Evolutionary conservation across 2,329 filamentous ascomycete genomes (phyloP).

Genomic region (Phoma herbarum): DNA sequence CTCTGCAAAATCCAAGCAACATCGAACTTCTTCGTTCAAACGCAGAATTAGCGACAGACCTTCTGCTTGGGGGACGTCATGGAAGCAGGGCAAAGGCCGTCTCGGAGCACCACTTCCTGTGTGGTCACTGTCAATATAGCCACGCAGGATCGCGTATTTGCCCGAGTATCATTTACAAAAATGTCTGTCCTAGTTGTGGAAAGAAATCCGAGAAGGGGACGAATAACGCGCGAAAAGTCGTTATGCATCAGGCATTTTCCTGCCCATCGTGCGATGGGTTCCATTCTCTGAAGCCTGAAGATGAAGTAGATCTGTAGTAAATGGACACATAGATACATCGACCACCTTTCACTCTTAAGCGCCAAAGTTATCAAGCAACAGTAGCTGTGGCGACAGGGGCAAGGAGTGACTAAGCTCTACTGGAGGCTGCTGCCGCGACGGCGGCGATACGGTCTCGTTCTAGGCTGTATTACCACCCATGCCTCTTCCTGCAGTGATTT

Average conservation of each 20-base stretch:
- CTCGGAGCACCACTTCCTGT: background rate
- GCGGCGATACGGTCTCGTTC: too few relatives aligned
- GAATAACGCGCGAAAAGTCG: background rate
- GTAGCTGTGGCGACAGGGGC: too few relatives aligned
- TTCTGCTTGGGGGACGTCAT: conserved; percentile 12
- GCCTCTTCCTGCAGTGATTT: too few relatives aligned
- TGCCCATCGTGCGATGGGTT: background rate
- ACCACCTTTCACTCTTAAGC: background rate
- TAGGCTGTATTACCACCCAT: too few relatives aligned
- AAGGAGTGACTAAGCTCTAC: too few relatives aligned
- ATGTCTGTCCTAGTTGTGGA: background rate
- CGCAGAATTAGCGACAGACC: background rate
- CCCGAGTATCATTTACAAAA: background rate
- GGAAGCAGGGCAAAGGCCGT: background rate
- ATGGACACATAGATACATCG: background rate
- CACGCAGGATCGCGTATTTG: background rate
- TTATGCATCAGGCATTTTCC: background rate
- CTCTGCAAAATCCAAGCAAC: background rate
- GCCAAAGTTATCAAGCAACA: too few relatives aligned
- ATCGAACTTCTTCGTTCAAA: background rate
- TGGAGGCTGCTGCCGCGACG: too few relatives aligned
- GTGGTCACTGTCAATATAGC: background rate
- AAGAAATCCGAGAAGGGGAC: background rate
- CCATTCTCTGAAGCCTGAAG: background rate
- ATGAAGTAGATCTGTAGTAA: background rate